Conservation (phyloP, 139 green algal genomes). For the Chlorella sp. region DNA sequence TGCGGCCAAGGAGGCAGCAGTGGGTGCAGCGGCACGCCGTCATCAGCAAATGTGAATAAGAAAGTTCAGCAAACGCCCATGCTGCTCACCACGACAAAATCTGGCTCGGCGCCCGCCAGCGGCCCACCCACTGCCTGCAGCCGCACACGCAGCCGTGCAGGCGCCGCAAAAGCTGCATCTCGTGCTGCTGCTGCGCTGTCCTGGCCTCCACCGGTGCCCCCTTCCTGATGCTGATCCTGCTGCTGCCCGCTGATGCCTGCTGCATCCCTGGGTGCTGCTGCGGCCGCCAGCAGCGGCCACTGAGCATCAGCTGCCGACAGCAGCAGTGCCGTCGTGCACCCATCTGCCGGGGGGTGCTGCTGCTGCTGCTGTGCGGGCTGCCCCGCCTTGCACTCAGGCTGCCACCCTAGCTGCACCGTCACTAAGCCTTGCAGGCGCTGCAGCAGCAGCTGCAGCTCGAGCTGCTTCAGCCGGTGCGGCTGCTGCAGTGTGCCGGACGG, state of each 20-base stretch:
- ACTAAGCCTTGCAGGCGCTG: background rate
- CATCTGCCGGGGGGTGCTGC: background rate
- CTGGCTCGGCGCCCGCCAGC: conserved; percentile 28
- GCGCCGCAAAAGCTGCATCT: conserved; percentile 16
- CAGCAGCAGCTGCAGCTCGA: conserved; percentile 36
- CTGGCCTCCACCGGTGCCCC: background rate
- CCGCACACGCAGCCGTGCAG: conserved; percentile 8
- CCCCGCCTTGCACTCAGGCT: background rate
- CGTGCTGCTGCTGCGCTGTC: background rate
- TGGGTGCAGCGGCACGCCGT: too few relatives aligned
- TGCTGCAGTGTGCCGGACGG: conserved; percentile 16
- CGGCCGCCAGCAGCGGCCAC: conserved; percentile 18
- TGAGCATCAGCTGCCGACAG: conserved; percentile 33
- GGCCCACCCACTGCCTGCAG: conserved; percentile 30
- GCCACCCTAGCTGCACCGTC: conserved; percentile 6
- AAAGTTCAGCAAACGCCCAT: background rate
- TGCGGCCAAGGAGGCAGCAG: too few relatives aligned
- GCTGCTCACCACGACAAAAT: conserved; percentile 42
- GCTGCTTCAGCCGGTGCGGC: background rate
- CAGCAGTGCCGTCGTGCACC: background rate
- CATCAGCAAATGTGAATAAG: background rate
- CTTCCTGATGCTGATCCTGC: too few relatives aligned
- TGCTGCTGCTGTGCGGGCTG: background rate
- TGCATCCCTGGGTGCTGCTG: too few relatives aligned
- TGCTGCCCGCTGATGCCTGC: background rate